Conservation (phyloP, 2,329 filamentous ascomycete genomes). For the Verticillium alfalfae region DNA sequence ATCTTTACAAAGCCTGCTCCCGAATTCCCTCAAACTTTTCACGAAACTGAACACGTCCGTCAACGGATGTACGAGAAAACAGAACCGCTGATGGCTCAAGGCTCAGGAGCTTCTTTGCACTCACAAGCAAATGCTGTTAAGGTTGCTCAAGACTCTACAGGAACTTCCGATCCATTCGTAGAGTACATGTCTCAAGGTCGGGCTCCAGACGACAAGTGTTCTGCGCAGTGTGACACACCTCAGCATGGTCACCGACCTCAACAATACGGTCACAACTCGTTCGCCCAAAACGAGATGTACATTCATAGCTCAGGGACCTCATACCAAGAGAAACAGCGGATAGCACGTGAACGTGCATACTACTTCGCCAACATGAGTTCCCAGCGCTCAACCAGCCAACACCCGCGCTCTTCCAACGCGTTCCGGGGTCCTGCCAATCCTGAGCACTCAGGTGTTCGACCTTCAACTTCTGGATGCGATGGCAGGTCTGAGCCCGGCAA, state of each 20-base stretch:
- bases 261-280: background rate
- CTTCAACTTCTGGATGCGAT: background rate
- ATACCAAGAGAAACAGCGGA: background rate
- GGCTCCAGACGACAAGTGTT: background rate
- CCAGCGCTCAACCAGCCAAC: background rate
- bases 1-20: background rate
- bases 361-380: background rate
- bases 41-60: background rate
- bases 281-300: background rate
- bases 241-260: background rate
- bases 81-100: background rate
- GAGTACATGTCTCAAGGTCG: background rate
- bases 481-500: background rate
- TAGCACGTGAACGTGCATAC: background rate
- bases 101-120: background rate
- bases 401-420: background rate
- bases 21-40: background rate
- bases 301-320: background rate
- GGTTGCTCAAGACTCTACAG: background rate
- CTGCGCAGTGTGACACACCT: background rate
- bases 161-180: background rate
- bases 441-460: background rate
- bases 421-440: background rate
- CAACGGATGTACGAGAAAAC: background rate
- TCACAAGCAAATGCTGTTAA: background rate